Percentiles rank a stretch among this genome's conserved stretches.
phyloP scores from a whole-genome alignment of 2,329 filamentous ascomycete genomes.

The Penicillium sp. region DNA sequence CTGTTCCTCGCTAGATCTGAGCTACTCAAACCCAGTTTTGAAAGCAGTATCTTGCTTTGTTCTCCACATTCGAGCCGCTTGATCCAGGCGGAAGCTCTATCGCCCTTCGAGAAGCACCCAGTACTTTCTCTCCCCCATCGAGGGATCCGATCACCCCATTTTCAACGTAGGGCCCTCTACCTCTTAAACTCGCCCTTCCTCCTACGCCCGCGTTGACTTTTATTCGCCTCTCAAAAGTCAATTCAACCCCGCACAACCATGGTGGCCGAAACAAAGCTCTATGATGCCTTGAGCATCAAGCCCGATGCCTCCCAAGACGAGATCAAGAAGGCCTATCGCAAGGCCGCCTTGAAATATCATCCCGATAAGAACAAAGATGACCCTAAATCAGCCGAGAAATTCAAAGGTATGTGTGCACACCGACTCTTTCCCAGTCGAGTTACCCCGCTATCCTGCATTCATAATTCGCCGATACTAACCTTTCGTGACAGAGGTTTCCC shows the following conservation, averaged over 20 bases:
- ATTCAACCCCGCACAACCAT: constrained; percentile 50
- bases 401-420: constrained; percentile 64
- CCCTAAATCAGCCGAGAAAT: constrained; percentile 81
- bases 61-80: neutral
- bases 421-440: neutral
- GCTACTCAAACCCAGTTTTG: constrained; percentile 1
- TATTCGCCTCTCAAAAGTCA: constrained; percentile 10
- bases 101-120: constrained; percentile 34
- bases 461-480: neutral
- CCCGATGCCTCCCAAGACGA: constrained; percentile 84
- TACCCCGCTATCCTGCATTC: constrained; percentile 2
- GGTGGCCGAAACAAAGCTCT: constrained; percentile 95
- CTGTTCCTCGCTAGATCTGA: neutral
- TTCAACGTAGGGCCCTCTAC: constrained; percentile 2
- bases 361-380: constrained; percentile 98
- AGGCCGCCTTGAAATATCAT: constrained; percentile 87
- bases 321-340: constrained; percentile 88
- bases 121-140: neutral
- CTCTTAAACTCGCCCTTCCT: constrained; percentile 6
- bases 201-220: neutral
- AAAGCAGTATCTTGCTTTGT: neutral
- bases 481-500: constrained; percentile 69
- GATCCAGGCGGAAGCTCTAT: constrained; percentile 34
- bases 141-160: constrained; percentile 8
- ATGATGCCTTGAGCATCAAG: constrained; percentile 80